Conservation (phyloP, 148 eudicot genomes). For the Nepenthes mirabilis region DNA sequence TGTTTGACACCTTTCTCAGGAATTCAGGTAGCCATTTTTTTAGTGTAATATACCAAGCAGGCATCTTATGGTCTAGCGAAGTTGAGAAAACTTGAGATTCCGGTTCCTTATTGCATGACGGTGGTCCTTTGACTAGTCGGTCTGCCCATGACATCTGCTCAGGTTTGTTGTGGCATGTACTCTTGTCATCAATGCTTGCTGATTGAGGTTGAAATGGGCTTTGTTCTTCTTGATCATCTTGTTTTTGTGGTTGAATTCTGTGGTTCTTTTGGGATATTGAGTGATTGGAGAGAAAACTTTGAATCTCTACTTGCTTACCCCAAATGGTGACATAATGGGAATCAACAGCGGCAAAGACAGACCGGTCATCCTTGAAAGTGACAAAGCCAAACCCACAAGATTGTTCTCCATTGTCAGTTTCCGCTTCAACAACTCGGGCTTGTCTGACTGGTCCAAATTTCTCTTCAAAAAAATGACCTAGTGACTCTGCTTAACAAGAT, state of each 20-base stretch:
- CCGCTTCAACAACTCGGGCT: constrained; percentile 16
- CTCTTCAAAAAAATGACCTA: constrained; percentile 11
- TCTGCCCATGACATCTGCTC: constrained; percentile 22
- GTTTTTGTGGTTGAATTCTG: constrained; percentile 8
- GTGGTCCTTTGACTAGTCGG: constrained; percentile 8
- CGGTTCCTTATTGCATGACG: constrained; percentile 2
- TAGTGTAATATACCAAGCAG: constrained; percentile 9
- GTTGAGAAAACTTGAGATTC: not conserved
- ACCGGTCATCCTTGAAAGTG: constrained; percentile 21
- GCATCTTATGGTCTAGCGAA: not conserved
- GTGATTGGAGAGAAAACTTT: constrained; percentile 17
- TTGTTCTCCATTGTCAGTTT: constrained; percentile 9
- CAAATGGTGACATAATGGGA: constrained; percentile 19
- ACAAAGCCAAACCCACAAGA: constrained; percentile 32
- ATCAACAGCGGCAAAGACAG: constrained; percentile 20
- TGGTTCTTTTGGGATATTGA: constrained; percentile 7
- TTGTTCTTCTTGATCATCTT: constrained; percentile 1
- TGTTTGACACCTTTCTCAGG: constrained; percentile 14
- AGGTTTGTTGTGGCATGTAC: not conserved
- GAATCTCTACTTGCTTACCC: constrained; percentile 28
- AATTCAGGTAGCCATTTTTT: constrained; percentile 32
- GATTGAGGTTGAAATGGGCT: constrained; percentile 2
- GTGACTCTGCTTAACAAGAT: constrained; percentile 12
- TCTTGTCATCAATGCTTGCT: constrained; percentile 2
- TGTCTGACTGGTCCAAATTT: constrained; percentile 22